Base-by-base conservation (phyloP, 1,139 yeast genomes). In the Scheffersomyces insectosa region DNA sequence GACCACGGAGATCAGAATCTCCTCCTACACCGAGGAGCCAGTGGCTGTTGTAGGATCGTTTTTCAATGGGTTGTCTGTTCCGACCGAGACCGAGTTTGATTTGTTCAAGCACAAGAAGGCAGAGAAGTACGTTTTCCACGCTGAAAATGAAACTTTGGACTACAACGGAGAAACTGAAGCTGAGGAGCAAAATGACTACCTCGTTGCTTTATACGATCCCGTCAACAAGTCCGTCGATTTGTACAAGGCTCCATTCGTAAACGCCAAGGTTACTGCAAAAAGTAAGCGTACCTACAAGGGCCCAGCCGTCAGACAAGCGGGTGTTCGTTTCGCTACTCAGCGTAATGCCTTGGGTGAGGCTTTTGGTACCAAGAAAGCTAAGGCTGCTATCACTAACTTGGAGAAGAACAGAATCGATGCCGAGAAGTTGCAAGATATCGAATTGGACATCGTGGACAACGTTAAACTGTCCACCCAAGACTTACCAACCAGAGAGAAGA, bases 281-380 rank as follows among this genome's bases (percentile, higher is more conserved):
- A 65, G 75, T 4, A 78, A 75, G 52, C 75, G 80, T 55, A 64
- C 63, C 33, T 69, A 70, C 49, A 70, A 69, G 38, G 87, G 90
- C 3, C 95, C 93, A 29, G 67, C 73, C 25, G 73, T 87, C 46
- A 81, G 76, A 63, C 82, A 77, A 55, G 65, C 68, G 30, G 82
- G 83, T 47, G 72, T 75, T 11, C 75, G 82, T 56, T 68, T 72
- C 52, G 65, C 74, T 34, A 71, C 73, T 11, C 88, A 87, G 66
- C 79, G 96, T 62, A 87, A 80, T 50, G 88, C 88, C 3, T 77
- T 93, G 57, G 99, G 99, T 60, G 93, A 89, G 66, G 95, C 95
- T 2, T 93, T 93, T 55, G 99, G 99, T 77, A 91, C 99, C 48
- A 89, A 88, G 69, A 91, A 85, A 40, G 97, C 98, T 48, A 91